Conservation (phyloP, 345 rosid species). For the Excoecaria cochinchinensis region DNA sequence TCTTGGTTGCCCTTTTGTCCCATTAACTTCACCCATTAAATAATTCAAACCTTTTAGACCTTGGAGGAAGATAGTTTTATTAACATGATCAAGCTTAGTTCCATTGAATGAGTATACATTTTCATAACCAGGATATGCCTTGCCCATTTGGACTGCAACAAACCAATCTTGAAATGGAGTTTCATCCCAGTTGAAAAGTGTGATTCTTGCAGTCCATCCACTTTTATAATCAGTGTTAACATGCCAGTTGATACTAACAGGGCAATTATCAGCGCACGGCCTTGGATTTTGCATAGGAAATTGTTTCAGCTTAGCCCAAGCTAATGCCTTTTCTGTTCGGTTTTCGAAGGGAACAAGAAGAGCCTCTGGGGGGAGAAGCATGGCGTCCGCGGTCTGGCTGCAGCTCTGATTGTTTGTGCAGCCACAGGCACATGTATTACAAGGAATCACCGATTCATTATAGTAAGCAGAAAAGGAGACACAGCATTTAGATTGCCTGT, state of each 20-base stretch:
- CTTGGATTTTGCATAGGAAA: constrained; percentile 47
- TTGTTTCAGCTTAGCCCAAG: constrained; percentile 69
- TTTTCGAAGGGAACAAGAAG: constrained; percentile 72
- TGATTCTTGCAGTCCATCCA: constrained; percentile 86
- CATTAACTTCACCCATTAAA: constrained; percentile 59
- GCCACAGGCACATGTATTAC: constrained; percentile 93
- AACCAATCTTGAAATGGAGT: constrained; percentile 69
- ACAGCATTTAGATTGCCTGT: constrained; percentile 59
- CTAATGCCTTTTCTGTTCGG: constrained; percentile 64
- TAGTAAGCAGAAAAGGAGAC: constrained; percentile 95
- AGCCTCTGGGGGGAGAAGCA: constrained; percentile 79
- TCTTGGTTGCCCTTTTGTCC: constrained; percentile 47
- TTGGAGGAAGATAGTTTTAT: constrained; percentile 64
- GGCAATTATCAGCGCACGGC: constrained; percentile 96
- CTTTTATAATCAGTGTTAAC: constrained; percentile 55
- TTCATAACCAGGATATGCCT: constrained; percentile 62
- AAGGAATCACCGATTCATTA: constrained; percentile 72
- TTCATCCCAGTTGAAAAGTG: constrained; percentile 79
- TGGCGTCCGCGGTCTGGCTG: constrained; percentile 41
- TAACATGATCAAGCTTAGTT: constrained; percentile 41
- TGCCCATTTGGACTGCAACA: constrained; percentile 57
- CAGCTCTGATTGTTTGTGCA: constrained; percentile 43
- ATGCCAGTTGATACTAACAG: constrained; percentile 94
- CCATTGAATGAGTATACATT: constrained; percentile 81
- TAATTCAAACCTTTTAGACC: constrained; percentile 68